Evolutionary conservation across 2,329 filamentous ascomycete genomes (phyloP).

Genomic region (Talaromyces sp.): DNA sequence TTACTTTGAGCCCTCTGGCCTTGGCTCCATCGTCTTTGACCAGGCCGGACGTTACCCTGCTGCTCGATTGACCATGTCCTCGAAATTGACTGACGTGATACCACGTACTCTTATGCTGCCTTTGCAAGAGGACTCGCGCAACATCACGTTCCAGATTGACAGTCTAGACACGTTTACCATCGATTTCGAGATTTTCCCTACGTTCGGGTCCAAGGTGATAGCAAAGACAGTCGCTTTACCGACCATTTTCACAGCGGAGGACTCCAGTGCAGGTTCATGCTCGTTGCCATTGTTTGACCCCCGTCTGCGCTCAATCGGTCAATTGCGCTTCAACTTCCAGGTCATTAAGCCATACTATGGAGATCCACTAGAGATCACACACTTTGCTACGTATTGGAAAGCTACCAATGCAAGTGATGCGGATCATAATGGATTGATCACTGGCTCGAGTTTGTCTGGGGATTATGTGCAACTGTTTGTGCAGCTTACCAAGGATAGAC

Average conservation of each 20-base stretch:
- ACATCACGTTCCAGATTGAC: conserved; percentile 94
- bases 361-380: conserved; percentile 88
- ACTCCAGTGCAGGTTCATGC: conserved; percentile 73
- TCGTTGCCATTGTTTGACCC: conserved; percentile 91
- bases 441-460: conserved; percentile 91
- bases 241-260: conserved; percentile 71
- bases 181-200: conserved; percentile 96
- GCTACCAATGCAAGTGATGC: conserved; percentile 89
- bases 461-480: conserved; percentile 90
- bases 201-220: conserved; percentile 95
- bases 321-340: conserved; percentile 90
- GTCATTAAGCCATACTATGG: conserved; percentile 95
- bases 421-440: conserved; percentile 80
- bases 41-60: conserved; percentile 96
- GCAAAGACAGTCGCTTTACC: conserved; percentile 91
- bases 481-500: conserved; percentile 81
- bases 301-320: conserved; percentile 82
- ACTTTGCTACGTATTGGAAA: conserved; percentile 99
- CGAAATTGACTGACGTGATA: conserved; percentile 91
- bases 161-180: conserved; percentile 88
- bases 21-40: conserved; percentile 84
- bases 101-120: conserved; percentile 93
- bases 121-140: conserved; percentile 90
- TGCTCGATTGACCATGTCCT: conserved; percentile 90
- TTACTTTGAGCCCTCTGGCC: conserved; percentile 67